phyloP scores from a whole-genome alignment of 257 asterid genomes.

The Striga asiatica region DNA sequence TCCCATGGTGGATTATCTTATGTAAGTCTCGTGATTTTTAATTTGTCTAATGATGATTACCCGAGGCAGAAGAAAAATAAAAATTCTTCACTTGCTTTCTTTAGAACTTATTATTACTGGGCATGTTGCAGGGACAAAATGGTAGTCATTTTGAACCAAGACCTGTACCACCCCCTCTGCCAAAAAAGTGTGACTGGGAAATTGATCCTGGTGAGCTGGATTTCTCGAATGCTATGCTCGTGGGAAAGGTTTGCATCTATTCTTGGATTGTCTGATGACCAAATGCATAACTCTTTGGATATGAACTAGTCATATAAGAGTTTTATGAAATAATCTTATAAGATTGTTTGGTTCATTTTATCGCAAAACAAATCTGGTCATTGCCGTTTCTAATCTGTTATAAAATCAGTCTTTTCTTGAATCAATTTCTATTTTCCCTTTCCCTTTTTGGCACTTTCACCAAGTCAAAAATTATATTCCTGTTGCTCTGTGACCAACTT shows the following conservation, averaged over 20 bases:
- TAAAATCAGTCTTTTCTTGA: not conserved
- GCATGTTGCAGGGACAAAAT: constrained; percentile 75
- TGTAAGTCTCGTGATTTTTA: constrained; percentile 44
- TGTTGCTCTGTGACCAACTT: not conserved
- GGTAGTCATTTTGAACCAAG: constrained; percentile 98
- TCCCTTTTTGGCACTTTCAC: not conserved
- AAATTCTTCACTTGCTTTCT: not conserved
- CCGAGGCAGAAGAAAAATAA: not conserved
- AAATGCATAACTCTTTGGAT: constrained; percentile 1
- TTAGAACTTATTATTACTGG: not conserved
- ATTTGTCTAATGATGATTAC: constrained; percentile 7
- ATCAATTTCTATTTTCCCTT: no score
- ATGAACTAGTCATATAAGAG: constrained; percentile 1
- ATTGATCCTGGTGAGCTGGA: constrained; percentile 88
- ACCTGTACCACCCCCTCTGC: constrained; percentile 88
- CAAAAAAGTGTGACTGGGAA: constrained; percentile 99
- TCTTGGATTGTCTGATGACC: constrained; percentile 2
- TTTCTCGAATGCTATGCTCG: constrained; percentile 57
- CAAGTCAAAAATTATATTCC: no score
- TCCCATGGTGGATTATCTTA: constrained; percentile 78
- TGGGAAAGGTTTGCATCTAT: constrained; percentile 70
- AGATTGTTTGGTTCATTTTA: no score
- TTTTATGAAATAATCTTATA: not conserved
- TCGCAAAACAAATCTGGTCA: not conserved
- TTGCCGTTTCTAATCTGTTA: not conserved